Evolutionary conservation across 2,329 filamentous ascomycete genomes (phyloP).

Genomic region (Xylariaceae sp.): DNA sequence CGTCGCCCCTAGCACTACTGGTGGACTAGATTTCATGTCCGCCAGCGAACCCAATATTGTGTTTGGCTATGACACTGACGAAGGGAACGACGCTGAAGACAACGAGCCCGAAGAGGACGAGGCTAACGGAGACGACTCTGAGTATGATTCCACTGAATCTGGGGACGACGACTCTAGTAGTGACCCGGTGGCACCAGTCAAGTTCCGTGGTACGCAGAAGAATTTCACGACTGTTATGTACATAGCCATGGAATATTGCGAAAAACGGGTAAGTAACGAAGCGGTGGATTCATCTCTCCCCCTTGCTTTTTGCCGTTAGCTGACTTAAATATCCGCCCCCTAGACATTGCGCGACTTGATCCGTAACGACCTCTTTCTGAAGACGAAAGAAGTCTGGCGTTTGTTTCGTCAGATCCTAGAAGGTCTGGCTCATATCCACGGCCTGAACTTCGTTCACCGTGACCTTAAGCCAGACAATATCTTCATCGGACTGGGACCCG

Average conservation of each 20-base stretch:
- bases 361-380: conserved; percentile 62
- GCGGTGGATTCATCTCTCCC: not conserved
- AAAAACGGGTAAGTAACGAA: conserved; percentile 61
- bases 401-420: conserved; percentile 88
- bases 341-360: conserved; percentile 86
- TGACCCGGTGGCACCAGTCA: conserved; percentile 22
- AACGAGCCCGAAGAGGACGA: conserved; percentile 31
- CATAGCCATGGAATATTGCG: conserved; percentile 99
- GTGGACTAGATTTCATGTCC: conserved; percentile 89
- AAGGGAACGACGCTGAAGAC: conserved; percentile 37
- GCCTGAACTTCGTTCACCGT: conserved; percentile 85
- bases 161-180: conserved; percentile 27
- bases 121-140: conserved; percentile 28
- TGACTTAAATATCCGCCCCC: not conserved
- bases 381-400: conserved; percentile 76
- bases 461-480: conserved; percentile 97
- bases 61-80: conserved; percentile 61
- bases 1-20: conserved; percentile 56
- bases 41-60: conserved; percentile 73
- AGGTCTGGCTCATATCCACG: conserved; percentile 83
- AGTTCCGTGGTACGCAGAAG: conserved; percentile 38
- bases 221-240: conserved; percentile 72
- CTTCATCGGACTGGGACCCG: conserved; percentile 67
- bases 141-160: conserved; percentile 45
- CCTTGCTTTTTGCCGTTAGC: not conserved